Evolutionary conservation across 2,329 filamentous ascomycete species (phyloP).

Genomic region (Pseudogymnoascus verrucosus): DNA sequence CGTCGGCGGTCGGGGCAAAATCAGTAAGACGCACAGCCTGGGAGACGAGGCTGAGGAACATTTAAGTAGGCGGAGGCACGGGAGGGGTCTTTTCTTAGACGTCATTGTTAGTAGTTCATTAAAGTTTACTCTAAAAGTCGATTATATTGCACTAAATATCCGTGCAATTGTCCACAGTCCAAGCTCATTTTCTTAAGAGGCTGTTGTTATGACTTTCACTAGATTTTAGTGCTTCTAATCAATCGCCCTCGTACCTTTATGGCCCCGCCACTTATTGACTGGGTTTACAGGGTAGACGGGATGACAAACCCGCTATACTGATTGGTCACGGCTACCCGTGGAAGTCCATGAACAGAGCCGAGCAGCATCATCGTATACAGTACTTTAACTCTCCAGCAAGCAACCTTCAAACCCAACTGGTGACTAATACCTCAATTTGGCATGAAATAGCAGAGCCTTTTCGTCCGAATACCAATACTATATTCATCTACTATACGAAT

Average conservation of each 20-base stretch:
- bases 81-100: neutral
- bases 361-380: neutral
- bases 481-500: neutral
- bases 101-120: neutral
- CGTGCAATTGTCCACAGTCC: neutral
- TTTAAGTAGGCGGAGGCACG: neutral
- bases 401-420: neutral
- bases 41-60: neutral
- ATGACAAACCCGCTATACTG: neutral
- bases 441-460: neutral
- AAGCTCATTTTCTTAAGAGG: neutral
- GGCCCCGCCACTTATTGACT: neutral
- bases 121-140: neutral
- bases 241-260: neutral
- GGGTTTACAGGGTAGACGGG: neutral
- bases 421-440: slow-evolving; percentile 1
- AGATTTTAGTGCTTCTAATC: neutral
- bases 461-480: neutral
- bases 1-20: neutral
- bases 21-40: neutral
- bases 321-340: neutral
- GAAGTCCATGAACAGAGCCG: neutral
- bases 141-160: neutral
- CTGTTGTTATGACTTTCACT: neutral
- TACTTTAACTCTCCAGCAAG: neutral